A percentile compares a stretch with the other conserved stretches of the same genome.
phyloP scores from a whole-genome alignment of 2,329 filamentous ascomycete genomes.

The Aureobasidium uvarum region DNA sequence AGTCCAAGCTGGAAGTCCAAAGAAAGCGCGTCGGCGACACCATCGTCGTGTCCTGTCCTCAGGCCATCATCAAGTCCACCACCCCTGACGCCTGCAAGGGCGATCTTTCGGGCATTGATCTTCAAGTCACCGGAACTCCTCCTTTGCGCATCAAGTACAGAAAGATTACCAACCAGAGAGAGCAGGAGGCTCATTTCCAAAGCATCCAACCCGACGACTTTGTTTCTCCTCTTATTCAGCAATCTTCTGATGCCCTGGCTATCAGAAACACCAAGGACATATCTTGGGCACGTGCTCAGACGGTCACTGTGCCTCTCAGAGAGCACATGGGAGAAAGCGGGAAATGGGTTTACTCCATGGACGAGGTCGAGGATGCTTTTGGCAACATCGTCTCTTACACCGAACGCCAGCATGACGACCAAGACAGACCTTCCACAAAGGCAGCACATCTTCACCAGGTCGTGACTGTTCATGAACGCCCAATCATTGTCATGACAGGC shows the following conservation, averaged over 20 bases:
- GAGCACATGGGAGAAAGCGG: constrained; percentile 80
- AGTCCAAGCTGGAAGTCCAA: constrained; percentile 76
- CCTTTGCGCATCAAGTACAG: constrained; percentile 93
- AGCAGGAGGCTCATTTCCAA: constrained; percentile 85
- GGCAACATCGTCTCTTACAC: constrained; percentile 82
- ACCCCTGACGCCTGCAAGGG: constrained; percentile 73
- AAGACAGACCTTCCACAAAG: constrained; percentile 45
- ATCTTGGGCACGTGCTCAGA: constrained; percentile 76
- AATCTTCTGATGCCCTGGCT: constrained; percentile 58
- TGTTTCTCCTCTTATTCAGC: constrained; percentile 69
- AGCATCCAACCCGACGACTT: constrained; percentile 89
- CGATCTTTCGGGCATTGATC: constrained; percentile 78
- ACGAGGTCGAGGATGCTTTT: constrained; percentile 87
- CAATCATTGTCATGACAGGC: constrained; percentile 65
- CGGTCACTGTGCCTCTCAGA: constrained; percentile 77
- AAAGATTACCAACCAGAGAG: constrained; percentile 76
- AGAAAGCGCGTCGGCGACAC: constrained; percentile 68
- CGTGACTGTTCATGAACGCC: constrained; percentile 84
- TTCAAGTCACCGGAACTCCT: constrained; percentile 84
- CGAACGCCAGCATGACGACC: constrained; percentile 65
- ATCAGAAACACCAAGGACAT: constrained; percentile 62
- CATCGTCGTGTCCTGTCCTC: constrained; percentile 82
- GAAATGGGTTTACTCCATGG: constrained; percentile 83
- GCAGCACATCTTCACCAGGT: constrained; percentile 62
- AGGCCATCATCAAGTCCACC: constrained; percentile 67